Conservation (phyloP, 306 rosid species). For the Fagus sylvatica region DNA sequence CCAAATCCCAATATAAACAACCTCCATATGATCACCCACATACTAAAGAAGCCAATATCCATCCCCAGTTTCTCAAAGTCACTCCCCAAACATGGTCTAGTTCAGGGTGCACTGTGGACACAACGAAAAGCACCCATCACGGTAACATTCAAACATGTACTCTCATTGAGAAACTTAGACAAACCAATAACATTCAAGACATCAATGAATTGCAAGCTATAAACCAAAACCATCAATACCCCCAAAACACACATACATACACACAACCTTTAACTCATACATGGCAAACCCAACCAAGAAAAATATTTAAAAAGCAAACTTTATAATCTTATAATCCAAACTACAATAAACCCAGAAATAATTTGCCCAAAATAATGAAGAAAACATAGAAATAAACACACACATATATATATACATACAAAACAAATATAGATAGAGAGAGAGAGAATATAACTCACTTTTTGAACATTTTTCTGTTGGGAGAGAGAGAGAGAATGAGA, state of each 20-base stretch:
- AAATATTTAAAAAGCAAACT: background rate
- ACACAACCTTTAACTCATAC: background rate
- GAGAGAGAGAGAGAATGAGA: background rate
- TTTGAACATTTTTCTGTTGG: conserved; percentile 34
- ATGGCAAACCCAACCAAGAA: background rate
- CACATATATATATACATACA: background rate
- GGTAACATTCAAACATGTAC: background rate
- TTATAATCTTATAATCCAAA: background rate
- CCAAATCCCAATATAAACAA: background rate
- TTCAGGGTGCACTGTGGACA: background rate
- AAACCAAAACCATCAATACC: background rate
- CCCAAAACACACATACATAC: background rate
- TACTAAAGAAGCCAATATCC: background rate
- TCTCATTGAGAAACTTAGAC: background rate
- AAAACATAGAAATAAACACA: background rate
- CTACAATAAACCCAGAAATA: conserved; percentile 13
- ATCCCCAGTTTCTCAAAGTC: background rate
- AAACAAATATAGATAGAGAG: background rate
- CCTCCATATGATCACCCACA: background rate
- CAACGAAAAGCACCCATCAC: background rate
- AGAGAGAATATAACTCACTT: conserved; percentile 23
- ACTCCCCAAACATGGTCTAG: background rate
- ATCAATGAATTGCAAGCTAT: background rate
- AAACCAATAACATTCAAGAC: background rate
- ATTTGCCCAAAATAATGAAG: background rate